phyloP scores from a whole-genome alignment of 495 filamentous ascomycete genomes.

The Neurospora sp. region DNA sequence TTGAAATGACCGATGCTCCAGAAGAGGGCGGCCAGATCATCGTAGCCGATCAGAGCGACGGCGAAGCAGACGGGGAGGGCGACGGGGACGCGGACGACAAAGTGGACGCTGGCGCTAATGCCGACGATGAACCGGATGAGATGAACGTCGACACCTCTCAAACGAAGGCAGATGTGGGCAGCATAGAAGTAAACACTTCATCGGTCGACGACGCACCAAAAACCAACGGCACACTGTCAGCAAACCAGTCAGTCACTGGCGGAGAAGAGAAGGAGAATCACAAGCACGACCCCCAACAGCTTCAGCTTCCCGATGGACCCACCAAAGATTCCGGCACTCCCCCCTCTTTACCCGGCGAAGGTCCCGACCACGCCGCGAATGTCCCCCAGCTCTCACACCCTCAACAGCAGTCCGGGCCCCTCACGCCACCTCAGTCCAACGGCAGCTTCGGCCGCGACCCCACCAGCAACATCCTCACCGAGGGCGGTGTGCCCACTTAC shows the following conservation, averaged over 20 bases:
- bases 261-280: not conserved
- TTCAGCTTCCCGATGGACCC: not conserved
- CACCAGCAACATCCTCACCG: constrained; percentile 44
- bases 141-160: constrained; percentile 10
- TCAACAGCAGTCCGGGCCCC: constrained; percentile 23
- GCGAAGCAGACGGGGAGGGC: constrained; percentile 11
- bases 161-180: constrained; percentile 16
- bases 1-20: constrained; percentile 38
- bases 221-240: constrained; percentile 24
- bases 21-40: constrained; percentile 31
- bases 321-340: constrained; percentile 28
- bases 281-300: constrained; percentile 18
- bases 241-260: constrained; percentile 10
- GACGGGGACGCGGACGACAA: constrained; percentile 9
- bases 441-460: constrained; percentile 25
- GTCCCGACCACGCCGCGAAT: constrained; percentile 1
- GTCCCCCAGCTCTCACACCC: constrained; percentile 15
- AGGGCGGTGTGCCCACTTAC: constrained; percentile 84
- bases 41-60: constrained; percentile 24
- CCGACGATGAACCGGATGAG: constrained; percentile 1
- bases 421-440: constrained; percentile 40
- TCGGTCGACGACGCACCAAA: constrained; percentile 18
- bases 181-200: constrained; percentile 34
- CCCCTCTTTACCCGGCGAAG: constrained; percentile 25
- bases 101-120: constrained; percentile 1